Base-by-base conservation (phyloP, 345 rosid species). In the Geranium brycei region DNA sequence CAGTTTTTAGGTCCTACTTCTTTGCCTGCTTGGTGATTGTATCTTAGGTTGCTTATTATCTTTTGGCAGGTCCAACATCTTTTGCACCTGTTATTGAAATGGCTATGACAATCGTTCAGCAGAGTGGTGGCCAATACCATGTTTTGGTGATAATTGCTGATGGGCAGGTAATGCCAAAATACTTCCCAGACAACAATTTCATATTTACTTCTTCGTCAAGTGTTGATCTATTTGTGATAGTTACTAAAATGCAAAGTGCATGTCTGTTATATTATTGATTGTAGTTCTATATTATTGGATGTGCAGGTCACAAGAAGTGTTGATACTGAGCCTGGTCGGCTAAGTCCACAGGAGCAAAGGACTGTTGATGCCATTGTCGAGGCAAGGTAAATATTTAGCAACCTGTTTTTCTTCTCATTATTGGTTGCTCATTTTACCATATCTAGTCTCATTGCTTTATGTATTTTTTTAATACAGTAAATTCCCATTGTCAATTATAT, bases 291-390 rank as follows among this genome's bases (percentile, higher is more conserved):
- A 47, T 47, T 47, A 47, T 11, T 47, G 53, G 12, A 2, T 47
- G 53, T 11, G 71, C 75, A 93, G 99, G 97, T 93, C 56, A 95
- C 99, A 35, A 82, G 97, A 76, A 93, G 93, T 12, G 86, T 82
- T 57, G 96, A 93, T 64, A 93, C 96, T 2, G 79, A 64, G 32
- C 73, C 19, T 64, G 97, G 96, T 60, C 80, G 63, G 15, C 71
- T 93, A 61, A 90, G 99, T 75, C 96, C 96, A 6, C 99, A 91
- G 72, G 99, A 93, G 78, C 82, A 81, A 73, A 91, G 76, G 83
- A 93, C 97, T 2, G 86, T 93, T 18, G 89, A 93, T 18, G 96
- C 97, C 65, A 93, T 93, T 57, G 99, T 91, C 41, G 78, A 75
- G 77, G 97, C 99, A 8, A 95, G 97, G 99, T 90, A 66, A 71